These are phyloP conservation scores for Pyronema omphalodes DNA, from an alignment of 495 filamentous ascomycete genomes.

Conservation along the genomic window DNA sequence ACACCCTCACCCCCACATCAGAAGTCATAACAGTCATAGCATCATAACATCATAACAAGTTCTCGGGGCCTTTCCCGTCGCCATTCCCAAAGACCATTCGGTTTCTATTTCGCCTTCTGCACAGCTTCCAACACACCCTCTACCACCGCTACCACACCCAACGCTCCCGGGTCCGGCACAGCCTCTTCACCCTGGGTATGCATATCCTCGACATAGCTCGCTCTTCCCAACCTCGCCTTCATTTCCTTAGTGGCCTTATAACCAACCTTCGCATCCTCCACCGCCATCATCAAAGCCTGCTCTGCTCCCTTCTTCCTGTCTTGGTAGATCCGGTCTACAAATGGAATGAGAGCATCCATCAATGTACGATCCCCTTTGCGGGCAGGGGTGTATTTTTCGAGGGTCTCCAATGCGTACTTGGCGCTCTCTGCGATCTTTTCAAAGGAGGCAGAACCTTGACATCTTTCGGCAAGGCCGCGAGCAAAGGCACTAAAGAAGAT, in stretches of 20 bases:
- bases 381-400: conserved; percentile 77
- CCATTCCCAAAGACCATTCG: too few species aligned
- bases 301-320: conserved; percentile 25
- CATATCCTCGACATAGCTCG: conserved; percentile 76
- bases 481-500: conserved; percentile 90
- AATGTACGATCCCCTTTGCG: conserved; percentile 75
- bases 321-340: conserved; percentile 46
- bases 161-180: conserved; percentile 78
- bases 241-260: conserved; percentile 80
- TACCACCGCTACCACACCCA: conserved; percentile 58
- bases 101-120: not conserved
- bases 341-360: conserved; percentile 77
- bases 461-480: conserved; percentile 41
- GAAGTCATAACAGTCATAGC: too few species aligned
- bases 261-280: conserved; percentile 52
- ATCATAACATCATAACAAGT: too few species aligned
- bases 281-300: conserved; percentile 44
- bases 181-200: conserved; percentile 28
- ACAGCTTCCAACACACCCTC: conserved; percentile 54
- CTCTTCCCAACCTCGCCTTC: conserved; percentile 70
- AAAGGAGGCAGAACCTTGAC: not conserved
- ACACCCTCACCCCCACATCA: too few species aligned
- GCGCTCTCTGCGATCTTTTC: conserved; percentile 42
- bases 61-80: too few species aligned
- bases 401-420: conserved; percentile 44